phyloP scores from a whole-genome alignment of 106 monocot species.

The Xerophyta viscosa region DNA sequence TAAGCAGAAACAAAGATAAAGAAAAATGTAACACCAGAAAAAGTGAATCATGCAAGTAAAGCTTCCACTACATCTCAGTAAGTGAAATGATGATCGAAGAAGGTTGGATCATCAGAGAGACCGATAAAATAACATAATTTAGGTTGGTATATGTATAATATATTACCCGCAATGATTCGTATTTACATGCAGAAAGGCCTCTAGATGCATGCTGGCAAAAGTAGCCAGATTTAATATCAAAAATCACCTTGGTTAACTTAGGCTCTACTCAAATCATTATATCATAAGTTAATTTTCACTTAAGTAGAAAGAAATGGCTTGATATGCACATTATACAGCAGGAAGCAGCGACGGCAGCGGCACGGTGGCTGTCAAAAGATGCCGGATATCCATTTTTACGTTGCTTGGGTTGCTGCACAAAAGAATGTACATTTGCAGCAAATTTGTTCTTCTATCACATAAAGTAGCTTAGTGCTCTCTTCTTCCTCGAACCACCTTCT shows the following conservation, averaged over 20 bases:
- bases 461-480: conserved; percentile 55
- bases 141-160: too few species aligned
- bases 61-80: too few species aligned
- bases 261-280: neutral
- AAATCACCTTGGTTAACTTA: conserved; percentile 1
- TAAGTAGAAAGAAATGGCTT: neutral
- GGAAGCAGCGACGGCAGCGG: neutral
- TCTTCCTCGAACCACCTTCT: conserved; percentile 73
- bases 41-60: too few species aligned
- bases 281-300: conserved; percentile 6
- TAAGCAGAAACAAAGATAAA: too few species aligned
- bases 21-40: too few species aligned
- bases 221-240: neutral
- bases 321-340: conserved; percentile 9
- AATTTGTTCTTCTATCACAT: conserved; percentile 25
- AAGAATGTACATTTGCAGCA: conserved; percentile 6
- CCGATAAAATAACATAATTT: too few species aligned
- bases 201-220: neutral
- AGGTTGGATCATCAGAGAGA: too few species aligned
- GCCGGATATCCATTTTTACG: neutral
- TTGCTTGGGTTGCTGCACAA: neutral
- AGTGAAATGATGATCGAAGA: too few species aligned
- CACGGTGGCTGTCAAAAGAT: neutral
- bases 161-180: conserved; percentile 10
- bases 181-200: conserved; percentile 12